Base-by-base conservation (phyloP, 148 eudicot species). In the Talinum fruticosum region DNA sequence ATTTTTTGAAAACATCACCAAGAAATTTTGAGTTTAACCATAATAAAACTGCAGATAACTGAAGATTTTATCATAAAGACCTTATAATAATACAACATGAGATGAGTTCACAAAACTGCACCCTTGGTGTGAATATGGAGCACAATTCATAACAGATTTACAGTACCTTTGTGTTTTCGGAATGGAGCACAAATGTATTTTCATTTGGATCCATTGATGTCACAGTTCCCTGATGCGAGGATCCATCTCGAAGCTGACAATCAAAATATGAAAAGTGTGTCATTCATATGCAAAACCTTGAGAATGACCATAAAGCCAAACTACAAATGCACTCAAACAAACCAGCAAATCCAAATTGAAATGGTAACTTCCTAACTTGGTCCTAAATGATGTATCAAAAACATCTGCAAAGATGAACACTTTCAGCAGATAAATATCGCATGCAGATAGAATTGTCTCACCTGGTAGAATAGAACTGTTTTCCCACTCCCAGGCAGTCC, bases 401-500 rank as follows among this genome's bases (percentile, higher is more conserved):
- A 71, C 38, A 44, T 57, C 16, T 59, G 71, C 12, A 41, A 69
- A 15, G 66, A 54, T 37, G 45, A 72, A 14, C 35, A 32, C 13
- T 29, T 33, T 13, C 66, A 66, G 35, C 16, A 57, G 33, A 64
- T 47, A 16, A 72, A 21, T 33, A 32, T 35, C 12, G 54, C 8
- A 32, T 54, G 49, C 32, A 54, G 36, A 61, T 33, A 19, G 24
- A 69, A 47, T 65, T 65, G 64, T 33, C 86, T 86, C 80, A 94
- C 98, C 90, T 91, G 97, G 77, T 91, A 90, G 76, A 87, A 95
- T 51, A 92, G 87, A 78, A 90, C 90, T 76, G 97, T 95, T 75
- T 93, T 95, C 49, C 99, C 96, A 80, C 99, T 87, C 82, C 97
- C 99, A 90, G 87, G 87, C 61, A 95, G 87, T 78, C 98, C 99